A percentile compares a stretch with the other conserved stretches of the same genome.
Evolutionary conservation across 2,329 filamentous ascomycete genomes (phyloP).

Genomic region (Penicillium sp.): DNA sequence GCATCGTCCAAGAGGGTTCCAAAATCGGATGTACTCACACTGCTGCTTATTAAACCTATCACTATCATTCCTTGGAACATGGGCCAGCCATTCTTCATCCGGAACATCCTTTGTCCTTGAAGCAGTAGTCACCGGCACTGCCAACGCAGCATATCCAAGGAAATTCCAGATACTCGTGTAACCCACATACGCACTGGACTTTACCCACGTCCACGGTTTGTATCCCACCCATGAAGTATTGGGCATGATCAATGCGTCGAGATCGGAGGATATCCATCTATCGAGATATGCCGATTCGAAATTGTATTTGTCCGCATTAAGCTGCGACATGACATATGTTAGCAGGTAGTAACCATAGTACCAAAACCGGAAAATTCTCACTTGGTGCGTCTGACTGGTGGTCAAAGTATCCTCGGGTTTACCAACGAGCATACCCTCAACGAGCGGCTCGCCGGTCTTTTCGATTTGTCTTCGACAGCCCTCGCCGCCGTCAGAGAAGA

Average conservation of each 20-base stretch:
- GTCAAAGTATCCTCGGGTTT: slow-evolving; percentile 29
- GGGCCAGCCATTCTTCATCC: slow-evolving; percentile 32
- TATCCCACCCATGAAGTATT: slow-evolving; percentile 35
- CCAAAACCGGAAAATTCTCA: slow-evolving; percentile 3
- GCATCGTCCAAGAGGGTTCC: fast-evolving
- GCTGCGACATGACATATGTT: slow-evolving; percentile 10
- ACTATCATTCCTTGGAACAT: slow-evolving; percentile 33
- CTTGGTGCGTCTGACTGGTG: slow-evolving; percentile 29
- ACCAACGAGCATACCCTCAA: slow-evolving; percentile 40
- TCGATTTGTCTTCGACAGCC: slow-evolving; percentile 30
- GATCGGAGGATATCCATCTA: slow-evolving; percentile 30
- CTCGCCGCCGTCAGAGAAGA: slow-evolving; percentile 37
- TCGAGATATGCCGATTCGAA: slow-evolving; percentile 33
- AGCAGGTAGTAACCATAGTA: background rate
- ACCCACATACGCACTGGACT: slow-evolving; percentile 36
- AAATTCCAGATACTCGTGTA: slow-evolving; percentile 41
- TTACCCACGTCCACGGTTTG: slow-evolving; percentile 35
- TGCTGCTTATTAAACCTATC: slow-evolving; percentile 37
- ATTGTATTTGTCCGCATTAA: slow-evolving; percentile 30
- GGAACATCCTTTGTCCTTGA: slow-evolving; percentile 32
- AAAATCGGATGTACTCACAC: slow-evolving; percentile 22
- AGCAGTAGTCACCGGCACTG: slow-evolving; percentile 33
- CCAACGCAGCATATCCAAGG: slow-evolving; percentile 34
- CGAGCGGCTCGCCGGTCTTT: slow-evolving; percentile 34
- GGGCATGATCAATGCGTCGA: slow-evolving; percentile 38